Evolutionary conservation across 2,329 filamentous ascomycete genomes (phyloP), one percentile per base, ranked within the genome.

Genomic region (Endothia cerciana): DNA sequence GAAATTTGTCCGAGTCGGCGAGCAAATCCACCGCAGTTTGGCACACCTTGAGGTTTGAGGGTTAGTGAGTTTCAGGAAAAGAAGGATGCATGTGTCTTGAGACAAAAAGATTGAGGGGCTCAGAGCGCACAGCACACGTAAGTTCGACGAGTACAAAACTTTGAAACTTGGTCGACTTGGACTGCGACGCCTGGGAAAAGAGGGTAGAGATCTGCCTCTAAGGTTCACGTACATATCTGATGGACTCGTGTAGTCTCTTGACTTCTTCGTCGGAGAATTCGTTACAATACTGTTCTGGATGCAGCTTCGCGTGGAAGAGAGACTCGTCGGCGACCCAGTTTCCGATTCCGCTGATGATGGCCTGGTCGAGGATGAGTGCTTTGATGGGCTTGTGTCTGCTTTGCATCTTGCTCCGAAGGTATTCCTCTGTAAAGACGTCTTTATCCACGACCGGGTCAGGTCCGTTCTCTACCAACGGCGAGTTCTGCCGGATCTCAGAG

Each of bases 261-360:
- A 96, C 87, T 75, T 97, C 90, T 0, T 80, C 83, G 40, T 91
- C 87, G 68, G 76, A 83, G 70, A 98, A 91, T 0, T 91, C 91
- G 73, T 97, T 89, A 77, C 90, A 93, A 78, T 96, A 96, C 75
- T 97, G 93, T 76, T 97, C 94, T 0, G 95, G 95, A 71, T 99
- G 94, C 19, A 98, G 85, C 60, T 86, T 88, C 5, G 95, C 91
- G 71, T 98, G 90, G 73, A 94, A 99, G 61, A 99, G 81, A 7
- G 97, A 89, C 76, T 99, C 95, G 74, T 99, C 95, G 0, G 90
- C 93, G 63, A 99, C 94, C 94, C 94, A 99, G 74, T 98, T 98
- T 0, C 95, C 95, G 69, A 99, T 92, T 8, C 95, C 95, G 73
- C 91, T 95, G 68, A 98, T 91, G 75, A 91, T 91, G 22, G 88